Conservation (phyloP, 164 flowering plant species). For the Nelumbo lutea region DNA sequence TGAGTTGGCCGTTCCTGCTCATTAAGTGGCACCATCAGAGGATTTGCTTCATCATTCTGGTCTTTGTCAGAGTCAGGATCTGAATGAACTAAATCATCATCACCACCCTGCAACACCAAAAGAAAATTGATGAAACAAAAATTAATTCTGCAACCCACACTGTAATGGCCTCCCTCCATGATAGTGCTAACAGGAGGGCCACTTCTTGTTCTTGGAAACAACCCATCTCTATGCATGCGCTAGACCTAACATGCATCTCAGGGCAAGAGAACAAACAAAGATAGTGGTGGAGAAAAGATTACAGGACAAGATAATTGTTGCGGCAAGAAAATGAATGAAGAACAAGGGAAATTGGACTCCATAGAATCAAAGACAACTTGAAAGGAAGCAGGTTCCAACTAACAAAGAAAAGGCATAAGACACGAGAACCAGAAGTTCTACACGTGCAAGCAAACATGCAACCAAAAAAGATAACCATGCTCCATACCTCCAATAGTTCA, state of each 20-base stretch:
- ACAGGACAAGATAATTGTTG: too few relatives aligned
- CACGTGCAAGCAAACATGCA: neutral
- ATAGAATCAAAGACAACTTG: too few relatives aligned
- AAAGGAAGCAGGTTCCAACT: too few relatives aligned
- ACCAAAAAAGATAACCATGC: neutral
- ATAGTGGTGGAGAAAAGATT: too few relatives aligned
- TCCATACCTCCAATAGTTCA: slow-evolving; percentile 55
- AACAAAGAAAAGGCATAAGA: too few relatives aligned
- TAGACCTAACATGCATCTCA: neutral
- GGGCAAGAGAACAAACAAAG: too few relatives aligned
- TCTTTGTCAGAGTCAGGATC: slow-evolving; percentile 74
- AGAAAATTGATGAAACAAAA: neutral
- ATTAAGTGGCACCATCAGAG: slow-evolving; percentile 71
- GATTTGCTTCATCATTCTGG: slow-evolving; percentile 57
- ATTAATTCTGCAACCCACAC: too few relatives aligned
- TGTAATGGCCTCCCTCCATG: too few relatives aligned
- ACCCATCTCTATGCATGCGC: neutral
- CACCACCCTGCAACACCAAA: slow-evolving; percentile 38
- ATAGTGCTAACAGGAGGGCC: too few relatives aligned
- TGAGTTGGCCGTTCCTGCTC: slow-evolving; percentile 49
- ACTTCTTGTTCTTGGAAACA: neutral
- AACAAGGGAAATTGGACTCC: neutral
- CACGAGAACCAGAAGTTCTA: neutral
- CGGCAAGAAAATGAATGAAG: neutral
- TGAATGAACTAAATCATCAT: slow-evolving; percentile 29